Base-by-base conservation (phyloP, 345 rosid genomes). In the Eutrema japonicum region DNA sequence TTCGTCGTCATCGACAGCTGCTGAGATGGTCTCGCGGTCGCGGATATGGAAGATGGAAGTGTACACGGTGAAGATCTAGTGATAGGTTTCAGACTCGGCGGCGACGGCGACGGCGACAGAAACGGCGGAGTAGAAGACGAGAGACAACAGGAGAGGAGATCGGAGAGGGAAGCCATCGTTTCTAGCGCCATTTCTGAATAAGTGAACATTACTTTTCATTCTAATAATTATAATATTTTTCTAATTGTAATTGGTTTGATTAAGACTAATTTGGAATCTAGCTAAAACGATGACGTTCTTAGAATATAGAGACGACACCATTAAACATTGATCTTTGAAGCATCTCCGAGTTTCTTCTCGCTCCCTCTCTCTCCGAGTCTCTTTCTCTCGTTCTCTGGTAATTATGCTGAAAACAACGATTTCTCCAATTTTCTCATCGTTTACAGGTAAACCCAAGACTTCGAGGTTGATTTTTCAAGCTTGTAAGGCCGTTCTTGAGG, bases 371-470 rank as follows among this genome's bases (percentile, higher is more conserved):
- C 42, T 12, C 13, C 41, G 2, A 22, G 26, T 18, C 22, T 18
- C 1, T 26, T 8, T 33, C 54, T 68, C 26, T 69, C 3, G 1
- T 46, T 29, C 35, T 18, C 36, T 56, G 43, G 37, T 63, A 12
- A 51, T 22, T 6, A 90, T 91, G 96, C 76, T 89, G 14, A 87
- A 78, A 79, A 83, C 89, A 47, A 81, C 85, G 43, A 67, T 84
- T 68, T 38, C 77, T 73, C 85, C 98, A 5, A 43, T 93, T 41
- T 77, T 89, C 75, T 82, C 85, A 1, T 58, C 78, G 59, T 82
- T 83, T 51, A 83, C 85, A 9, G 32, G 77, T 64, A 87, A 73
- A 50, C 74, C 82, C 71, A 77, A 64, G n/a, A 32, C 71, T 14
- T 75, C 65, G 30, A 80, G 65, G 49, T 27, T 80, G n/a, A 12